Evolutionary conservation across 139 green algal genomes (phyloP), one percentile per base, ranked within the genome.

Genomic region (Micractinium sp.): DNA sequence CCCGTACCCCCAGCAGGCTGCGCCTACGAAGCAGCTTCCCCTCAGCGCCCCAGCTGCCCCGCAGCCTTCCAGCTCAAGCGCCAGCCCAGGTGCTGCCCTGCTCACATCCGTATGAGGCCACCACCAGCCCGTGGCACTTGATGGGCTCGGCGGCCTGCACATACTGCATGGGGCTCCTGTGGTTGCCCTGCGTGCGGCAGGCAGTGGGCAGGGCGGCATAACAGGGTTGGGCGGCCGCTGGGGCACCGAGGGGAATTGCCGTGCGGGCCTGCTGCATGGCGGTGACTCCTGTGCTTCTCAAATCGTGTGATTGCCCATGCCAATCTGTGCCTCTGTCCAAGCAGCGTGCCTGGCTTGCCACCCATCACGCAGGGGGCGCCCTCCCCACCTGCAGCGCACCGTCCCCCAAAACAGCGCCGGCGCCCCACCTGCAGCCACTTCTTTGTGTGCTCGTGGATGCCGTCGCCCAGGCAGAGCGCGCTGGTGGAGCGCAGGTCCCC

Each of bases 341-440:
- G 33, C n/a, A 60, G 20, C 89, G 12, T 39, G 75, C 33, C 29
- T 77, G 20, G 2, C 63, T 25, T 63, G 69, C 69, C 25, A 35
- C 74, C 25, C 33, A n/a, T 29, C 33, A 0, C 29, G 29, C 23
- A 33, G 33, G 33, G 15, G 74, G 3, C 69, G 60, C 22, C 20
- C 63, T 71, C 20, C 63, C 14, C 63, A 12, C 63, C 63, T 2
- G 20, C 20, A 25, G 63, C 63, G 7, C 63, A 41, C n/a, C 73
- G 29, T 15, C 16, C 23, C n/a, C 1, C 39, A 18, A 5, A 0
- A 9, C 29, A 13, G 23, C 14, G 0, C 18, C 15, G 19, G 20
- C 13, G 35, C 47, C 91, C 38, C 74, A 95, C 96, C 92, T 97
- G 92, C 66, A 98, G 90, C 97, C 97, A 99, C 86, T 99, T 99